Evolutionary conservation across 2,329 filamentous ascomycete genomes (phyloP).

Genomic region (Trichocomaceae sp.): DNA sequence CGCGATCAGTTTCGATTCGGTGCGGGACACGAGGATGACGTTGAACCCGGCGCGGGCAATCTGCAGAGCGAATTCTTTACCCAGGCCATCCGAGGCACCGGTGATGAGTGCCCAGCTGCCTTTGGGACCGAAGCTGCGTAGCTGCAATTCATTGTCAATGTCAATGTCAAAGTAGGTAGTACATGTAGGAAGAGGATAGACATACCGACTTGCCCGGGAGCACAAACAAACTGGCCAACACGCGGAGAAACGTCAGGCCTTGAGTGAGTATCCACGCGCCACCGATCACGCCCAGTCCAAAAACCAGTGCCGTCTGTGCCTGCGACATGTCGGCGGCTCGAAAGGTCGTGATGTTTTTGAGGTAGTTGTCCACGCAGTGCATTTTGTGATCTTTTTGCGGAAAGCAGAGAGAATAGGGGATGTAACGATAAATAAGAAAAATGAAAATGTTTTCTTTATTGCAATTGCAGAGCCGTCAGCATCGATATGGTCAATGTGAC

Average conservation of each 20-base stretch:
- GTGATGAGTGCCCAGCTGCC: conserved; percentile 94
- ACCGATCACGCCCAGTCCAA: conserved; percentile 43
- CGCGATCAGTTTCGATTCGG: conserved; percentile 78
- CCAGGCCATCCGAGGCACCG: conserved; percentile 90
- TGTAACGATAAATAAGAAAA: neutral
- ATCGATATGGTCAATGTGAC: neutral
- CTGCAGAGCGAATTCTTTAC: conserved; percentile 90
- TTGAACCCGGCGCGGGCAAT: conserved; percentile 91
- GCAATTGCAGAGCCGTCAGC: neutral
- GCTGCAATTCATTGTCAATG: conserved; percentile 44
- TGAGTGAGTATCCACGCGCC: conserved; percentile 53
- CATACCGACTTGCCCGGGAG: conserved; percentile 49
- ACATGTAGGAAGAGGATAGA: neutral
- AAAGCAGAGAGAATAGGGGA: neutral
- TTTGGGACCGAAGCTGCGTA: conserved; percentile 82
- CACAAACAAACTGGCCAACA: conserved; percentile 63
- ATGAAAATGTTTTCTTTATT: neutral
- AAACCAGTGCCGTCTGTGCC: conserved; percentile 30
- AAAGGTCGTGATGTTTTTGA: conserved; percentile 28
- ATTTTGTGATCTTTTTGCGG: conserved; percentile 16
- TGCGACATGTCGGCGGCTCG: conserved; percentile 30
- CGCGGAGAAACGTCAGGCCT: conserved; percentile 52
- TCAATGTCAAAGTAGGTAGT: neutral
- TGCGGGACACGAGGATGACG: conserved; percentile 88
- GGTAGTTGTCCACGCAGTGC: conserved; percentile 28